A percentile compares a stretch with the other conserved stretches of the same genome.
phyloP scores from a whole-genome alignment of 2,329 filamentous ascomycete genomes.

The Xylaria sp. region DNA sequence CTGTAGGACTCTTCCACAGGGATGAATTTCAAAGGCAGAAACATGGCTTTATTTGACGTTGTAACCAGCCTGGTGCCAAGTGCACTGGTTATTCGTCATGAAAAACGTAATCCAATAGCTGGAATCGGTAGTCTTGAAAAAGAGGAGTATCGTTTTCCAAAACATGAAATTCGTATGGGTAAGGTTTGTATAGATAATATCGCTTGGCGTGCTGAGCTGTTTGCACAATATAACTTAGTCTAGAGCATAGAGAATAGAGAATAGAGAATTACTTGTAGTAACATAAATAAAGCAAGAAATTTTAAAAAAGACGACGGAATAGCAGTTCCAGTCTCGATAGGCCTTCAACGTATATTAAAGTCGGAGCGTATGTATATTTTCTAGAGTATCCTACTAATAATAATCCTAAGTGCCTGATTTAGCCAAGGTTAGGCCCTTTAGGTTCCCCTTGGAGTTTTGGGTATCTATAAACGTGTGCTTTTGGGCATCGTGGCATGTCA shows the following conservation, averaged over 20 bases:
- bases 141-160: not conserved
- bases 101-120: not conserved
- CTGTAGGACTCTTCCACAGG: slow-evolving; percentile 50
- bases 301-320: not conserved
- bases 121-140: not conserved
- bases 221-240: not conserved
- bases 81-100: not conserved
- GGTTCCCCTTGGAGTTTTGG: not conserved
- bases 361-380: not conserved
- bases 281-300: not conserved
- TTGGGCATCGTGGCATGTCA: not conserved
- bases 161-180: not conserved
- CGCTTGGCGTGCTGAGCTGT: not conserved
- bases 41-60: not conserved
- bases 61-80: not conserved
- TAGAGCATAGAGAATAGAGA: not conserved
- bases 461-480: not conserved
- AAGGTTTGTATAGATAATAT: not conserved
- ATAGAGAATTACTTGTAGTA: not conserved
- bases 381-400: not conserved
- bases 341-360: not conserved
- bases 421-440: not conserved
- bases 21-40: not conserved
- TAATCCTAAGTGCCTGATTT: not conserved
- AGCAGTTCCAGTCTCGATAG: not conserved